A percentile compares a stretch with the other conserved stretches of the same genome.
These are phyloP conservation scores for Monocercomonoides exilis DNA, from an alignment of 78 protist genomes.

Conservation along the genomic window DNA sequence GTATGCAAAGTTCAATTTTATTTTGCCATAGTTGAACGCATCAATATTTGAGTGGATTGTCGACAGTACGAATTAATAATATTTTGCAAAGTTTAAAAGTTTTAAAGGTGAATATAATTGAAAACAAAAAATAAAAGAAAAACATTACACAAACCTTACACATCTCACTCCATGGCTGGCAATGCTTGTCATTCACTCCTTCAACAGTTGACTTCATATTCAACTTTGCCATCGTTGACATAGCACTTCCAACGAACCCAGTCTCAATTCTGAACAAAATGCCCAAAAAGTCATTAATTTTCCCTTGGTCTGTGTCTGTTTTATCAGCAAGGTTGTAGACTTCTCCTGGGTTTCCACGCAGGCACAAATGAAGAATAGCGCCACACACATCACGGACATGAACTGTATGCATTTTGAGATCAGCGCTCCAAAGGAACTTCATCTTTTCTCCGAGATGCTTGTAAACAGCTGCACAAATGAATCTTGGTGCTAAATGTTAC, in stretches of 20 bases:
- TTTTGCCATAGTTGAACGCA: no score
- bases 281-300: constrained; percentile 50
- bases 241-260: constrained; percentile 52
- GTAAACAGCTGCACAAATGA: constrained; percentile 83
- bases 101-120: no score
- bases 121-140: no score
- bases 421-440: constrained; percentile 74
- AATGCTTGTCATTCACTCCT: constrained; percentile 74
- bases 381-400: constrained; percentile 80
- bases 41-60: not conserved
- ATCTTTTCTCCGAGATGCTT: constrained; percentile 64
- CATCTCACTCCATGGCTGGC: constrained; percentile 81
- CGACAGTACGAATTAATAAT: not conserved
- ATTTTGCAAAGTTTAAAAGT: not conserved
- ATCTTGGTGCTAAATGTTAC: constrained; percentile 57
- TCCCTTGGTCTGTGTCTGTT: constrained; percentile 63
- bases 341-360: constrained; percentile 51
- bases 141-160: constrained; percentile 40
- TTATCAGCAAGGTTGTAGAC: constrained; percentile 78
- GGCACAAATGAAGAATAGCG: constrained; percentile 59
- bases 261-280: constrained; percentile 75
- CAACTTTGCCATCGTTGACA: constrained; percentile 36
- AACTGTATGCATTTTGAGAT: constrained; percentile 76
- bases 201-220: constrained; percentile 49
- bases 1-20: no score